Evolutionary conservation across 768 basidiomycete species (phyloP).

Genomic region (Collybiopsis confluens): DNA sequence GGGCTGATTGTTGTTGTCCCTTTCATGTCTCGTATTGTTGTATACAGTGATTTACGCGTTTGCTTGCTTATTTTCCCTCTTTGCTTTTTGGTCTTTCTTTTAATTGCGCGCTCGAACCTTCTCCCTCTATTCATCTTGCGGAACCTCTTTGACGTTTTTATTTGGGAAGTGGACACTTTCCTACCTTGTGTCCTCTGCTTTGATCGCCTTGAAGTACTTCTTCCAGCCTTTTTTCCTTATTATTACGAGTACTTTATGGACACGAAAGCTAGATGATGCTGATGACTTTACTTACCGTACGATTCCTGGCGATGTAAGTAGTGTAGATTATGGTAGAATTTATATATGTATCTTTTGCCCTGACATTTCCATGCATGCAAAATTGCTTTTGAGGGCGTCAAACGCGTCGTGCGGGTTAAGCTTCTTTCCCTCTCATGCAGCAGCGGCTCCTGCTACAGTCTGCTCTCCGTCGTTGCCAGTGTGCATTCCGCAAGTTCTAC

Average conservation of each 20-base stretch:
- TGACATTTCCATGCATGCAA: neutral
- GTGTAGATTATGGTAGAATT: constrained; percentile 7
- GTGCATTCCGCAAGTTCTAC: neutral
- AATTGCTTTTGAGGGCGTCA: neutral
- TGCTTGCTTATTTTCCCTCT: constrained; percentile 14
- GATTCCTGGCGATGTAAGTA: constrained; percentile 5
- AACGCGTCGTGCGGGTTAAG: too few species aligned
- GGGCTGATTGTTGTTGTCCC: constrained; percentile 17
- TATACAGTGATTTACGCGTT: constrained; percentile 31
- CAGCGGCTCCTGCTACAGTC: neutral
- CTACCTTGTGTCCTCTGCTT: neutral
- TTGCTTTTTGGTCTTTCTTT: constrained; percentile 19
- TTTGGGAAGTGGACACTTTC: neutral
- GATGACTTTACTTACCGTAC: constrained; percentile 8
- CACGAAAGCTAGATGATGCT: constrained; percentile 4
- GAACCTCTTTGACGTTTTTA: constrained; percentile 18
- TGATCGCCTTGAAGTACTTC: neutral
- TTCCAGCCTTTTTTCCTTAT: neutral
- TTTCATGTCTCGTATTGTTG: constrained; percentile 16
- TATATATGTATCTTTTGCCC: constrained; percentile 3
- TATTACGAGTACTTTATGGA: constrained; percentile 6
- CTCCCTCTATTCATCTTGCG: constrained; percentile 6
- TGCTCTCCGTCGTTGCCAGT: neutral
- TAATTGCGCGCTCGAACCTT: constrained; percentile 17
- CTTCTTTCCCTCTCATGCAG: neutral